Conservation (phyloP, 768 basidiomycete genomes). For the Mycena kentingensis region DNA sequence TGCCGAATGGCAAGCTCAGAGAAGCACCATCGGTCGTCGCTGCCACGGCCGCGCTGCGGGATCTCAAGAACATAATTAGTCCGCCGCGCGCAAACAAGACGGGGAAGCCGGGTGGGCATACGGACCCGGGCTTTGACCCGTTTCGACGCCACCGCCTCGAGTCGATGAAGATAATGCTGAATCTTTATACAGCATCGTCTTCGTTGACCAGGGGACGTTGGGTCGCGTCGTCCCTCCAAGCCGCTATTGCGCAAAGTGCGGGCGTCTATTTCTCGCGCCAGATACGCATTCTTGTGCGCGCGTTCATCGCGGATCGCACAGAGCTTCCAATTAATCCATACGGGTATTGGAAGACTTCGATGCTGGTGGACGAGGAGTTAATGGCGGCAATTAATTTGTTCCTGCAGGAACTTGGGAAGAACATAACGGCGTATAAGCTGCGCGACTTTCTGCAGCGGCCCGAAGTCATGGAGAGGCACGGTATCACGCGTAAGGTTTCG, state of each 20-base stretch:
- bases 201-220: neutral
- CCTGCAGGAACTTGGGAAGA: conserved; percentile 26
- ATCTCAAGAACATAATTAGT: neutral
- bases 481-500: conserved; percentile 21
- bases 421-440: conserved; percentile 24
- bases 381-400: conserved; percentile 15
- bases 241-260: neutral
- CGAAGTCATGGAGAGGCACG: conserved; percentile 13
- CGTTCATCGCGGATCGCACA: neutral
- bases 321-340: conserved; percentile 14
- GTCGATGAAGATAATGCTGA: neutral
- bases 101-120: too few species aligned
- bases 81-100: too few species aligned
- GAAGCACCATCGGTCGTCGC: neutral
- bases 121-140: neutral
- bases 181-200: neutral
- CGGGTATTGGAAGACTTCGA: conserved; percentile 8
- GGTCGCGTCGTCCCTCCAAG: conserved; percentile 1
- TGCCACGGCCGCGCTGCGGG: neutral
- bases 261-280: neutral
- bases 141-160: neutral
- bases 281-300: neutral
- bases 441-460: conserved; percentile 15
- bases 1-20: conserved; percentile 2
- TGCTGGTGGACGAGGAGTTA: conserved; percentile 23